Evolutionary conservation across 768 basidiomycete species (phyloP), one percentile per base, ranked within the genome.

Genomic region (Leccinum imitatum): DNA sequence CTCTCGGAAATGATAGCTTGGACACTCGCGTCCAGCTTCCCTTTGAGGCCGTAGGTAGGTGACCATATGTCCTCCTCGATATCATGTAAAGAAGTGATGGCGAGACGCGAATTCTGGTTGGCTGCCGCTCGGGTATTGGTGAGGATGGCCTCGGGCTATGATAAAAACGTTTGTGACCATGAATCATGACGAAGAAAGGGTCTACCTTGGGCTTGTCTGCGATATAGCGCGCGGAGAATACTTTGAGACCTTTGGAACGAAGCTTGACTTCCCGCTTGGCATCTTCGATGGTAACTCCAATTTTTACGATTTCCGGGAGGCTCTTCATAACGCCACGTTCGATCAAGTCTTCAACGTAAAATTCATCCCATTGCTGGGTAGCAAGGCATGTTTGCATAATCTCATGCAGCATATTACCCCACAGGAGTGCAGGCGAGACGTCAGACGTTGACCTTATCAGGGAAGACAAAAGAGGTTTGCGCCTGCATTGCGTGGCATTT

Each of bases 51-150:
- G 67, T 92, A 96, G 2, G 85, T 89, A 0, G 97, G 96, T 1
- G 93, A 95, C 90, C 93, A 97, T 63, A 99, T 96, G 64, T 98
- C 95, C 70, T 99, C 97, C 77, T 99, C 97, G 46, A 96, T 82
- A 59, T 94, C 95, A 62, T 93, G 83, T 5, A 97, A 74, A 30
- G 87, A 78, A 6, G 84, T 78, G 52, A 99, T 86, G 0, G 92
- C 90, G 0, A 97, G 79, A 10, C 82, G 75, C 2, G 87, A 82
- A 1, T 76, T 74, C 25, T 80, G 79, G 15, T 80, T 75, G 2
- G 77, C 73, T 0, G 67, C 66, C 15, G 87, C 78, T 9, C 90
- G 83, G 1, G 86, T 87, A 65, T 95, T 87, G 4, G 81, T 82
- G 8, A 97, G 78, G 37, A 82, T 71, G 0, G 87, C 94, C 14